Evolutionary conservation across 169 alveolate genomes (phyloP), one percentile per base, ranked within the genome.

Genomic region (Plasmodium cynomolgi): DNA sequence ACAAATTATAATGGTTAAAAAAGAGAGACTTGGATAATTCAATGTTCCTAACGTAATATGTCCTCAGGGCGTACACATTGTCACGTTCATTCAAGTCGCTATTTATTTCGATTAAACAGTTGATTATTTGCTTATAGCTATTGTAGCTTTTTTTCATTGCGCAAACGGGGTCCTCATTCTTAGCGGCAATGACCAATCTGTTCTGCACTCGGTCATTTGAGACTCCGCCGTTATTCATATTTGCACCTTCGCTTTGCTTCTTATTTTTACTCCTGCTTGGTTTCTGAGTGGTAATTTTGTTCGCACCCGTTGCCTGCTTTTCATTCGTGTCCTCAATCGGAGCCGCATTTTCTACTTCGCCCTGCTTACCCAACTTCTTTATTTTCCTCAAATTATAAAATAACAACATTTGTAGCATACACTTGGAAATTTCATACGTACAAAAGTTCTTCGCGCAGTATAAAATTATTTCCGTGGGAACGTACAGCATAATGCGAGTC

Each of bases 381-480:
- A 84, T 71, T 72, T 74, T 75, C 74, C 47, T 80, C 79, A 90
- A 26, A 50, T 79, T 79, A 26, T 54, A 2, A 68, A 74, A 79
- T 68, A 90, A 31, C 34, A 41, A 80, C 39, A 47, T 44, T 33
- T 62, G 90, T 8, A 90, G 50, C 83, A 90, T 80, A 39, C 54
- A 80, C 50, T 71, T 90, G 6, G 84, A 80, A 54, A 90, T 81
- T 90, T 80, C 90, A 50, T 80, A 90, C 6, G 84, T 44, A 13
- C 79, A 62, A 44, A 90, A 90, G 31, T 90, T 80, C 37, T 81
- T 39, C 2, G 90, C 81, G 47, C 91, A 80, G 72, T 90, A 90
- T 80, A 90, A 90, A 56, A 90, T 80, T 17, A 90, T 58, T 68
- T 90, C 94, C 17, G 71, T 9, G 1, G 94, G 94, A 11, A 90